Percentiles rank a stretch among this genome's conserved stretches.
Evolutionary conservation across 1,139 yeast genomes (phyloP).

Genomic region (Scheffersomyces quercinus): DNA sequence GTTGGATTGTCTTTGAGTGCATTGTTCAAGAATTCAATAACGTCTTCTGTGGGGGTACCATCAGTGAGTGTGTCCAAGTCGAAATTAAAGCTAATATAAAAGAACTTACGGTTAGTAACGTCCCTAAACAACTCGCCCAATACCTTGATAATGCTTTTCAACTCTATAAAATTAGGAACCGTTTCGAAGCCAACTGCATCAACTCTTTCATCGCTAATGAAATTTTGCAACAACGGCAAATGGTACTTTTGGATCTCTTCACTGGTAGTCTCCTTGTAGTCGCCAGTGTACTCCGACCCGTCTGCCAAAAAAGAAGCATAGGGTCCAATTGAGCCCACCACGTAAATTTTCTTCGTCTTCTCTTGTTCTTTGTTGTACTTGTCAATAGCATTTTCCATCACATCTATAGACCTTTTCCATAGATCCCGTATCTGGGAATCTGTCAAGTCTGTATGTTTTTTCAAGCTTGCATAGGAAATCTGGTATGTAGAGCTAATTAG

Average conservation of each 20-base stretch:
- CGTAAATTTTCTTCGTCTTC: slow-evolving; percentile 13
- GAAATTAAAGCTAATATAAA: slow-evolving; percentile 33
- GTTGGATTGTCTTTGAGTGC: slow-evolving; percentile 11
- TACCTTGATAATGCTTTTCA: slow-evolving; percentile 33
- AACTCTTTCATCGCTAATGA: slow-evolving; percentile 36
- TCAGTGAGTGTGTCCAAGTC: slow-evolving; percentile 27
- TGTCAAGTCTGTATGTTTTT: slow-evolving; percentile 28
- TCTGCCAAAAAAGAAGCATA: slow-evolving; percentile 66
- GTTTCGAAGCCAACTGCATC: slow-evolving; percentile 67
- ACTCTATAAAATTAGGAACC: slow-evolving; percentile 56
- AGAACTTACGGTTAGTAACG: slow-evolving; percentile 20
- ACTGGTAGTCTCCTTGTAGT: slow-evolving; percentile 39
- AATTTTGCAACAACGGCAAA: slow-evolving; percentile 41
- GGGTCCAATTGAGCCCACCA: slow-evolving; percentile 72
- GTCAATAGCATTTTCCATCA: slow-evolving; percentile 30
- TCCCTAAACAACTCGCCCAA: slow-evolving; percentile 15
- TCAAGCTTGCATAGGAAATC: slow-evolving; percentile 45
- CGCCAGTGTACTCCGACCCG: slow-evolving; percentile 71
- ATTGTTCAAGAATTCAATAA: slow-evolving; percentile 17
- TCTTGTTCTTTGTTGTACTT: slow-evolving; percentile 2
- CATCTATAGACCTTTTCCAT: slow-evolving; percentile 34
- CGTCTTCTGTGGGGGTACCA: slow-evolving; percentile 29
- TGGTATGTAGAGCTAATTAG: slow-evolving; percentile 66
- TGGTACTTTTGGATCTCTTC: slow-evolving; percentile 48
- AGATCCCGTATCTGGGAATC: slow-evolving; percentile 24